Evolutionary conservation across 2,329 filamentous ascomycete genomes (phyloP).

Genomic region (Clonostachys sp.): DNA sequence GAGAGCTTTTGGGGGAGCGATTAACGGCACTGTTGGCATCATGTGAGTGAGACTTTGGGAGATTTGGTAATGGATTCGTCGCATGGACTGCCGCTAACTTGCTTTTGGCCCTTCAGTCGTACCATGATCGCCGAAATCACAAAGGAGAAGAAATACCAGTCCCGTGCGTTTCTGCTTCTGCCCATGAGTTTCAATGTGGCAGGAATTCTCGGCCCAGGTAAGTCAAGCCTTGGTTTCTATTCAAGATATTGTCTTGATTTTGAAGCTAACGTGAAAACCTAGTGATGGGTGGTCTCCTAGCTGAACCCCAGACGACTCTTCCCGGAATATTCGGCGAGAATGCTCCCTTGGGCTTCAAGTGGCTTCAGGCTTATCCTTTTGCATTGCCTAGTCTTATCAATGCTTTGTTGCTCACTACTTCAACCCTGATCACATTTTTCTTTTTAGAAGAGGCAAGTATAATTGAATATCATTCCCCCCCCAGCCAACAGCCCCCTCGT

Average conservation of each 20-base stretch:
- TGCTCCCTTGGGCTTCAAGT: conserved; percentile 54
- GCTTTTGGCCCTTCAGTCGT: conserved; percentile 17
- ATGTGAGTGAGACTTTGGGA: conserved; percentile 24
- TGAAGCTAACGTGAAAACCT: not conserved
- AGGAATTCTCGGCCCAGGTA: conserved; percentile 37
- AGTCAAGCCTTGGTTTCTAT: conserved; percentile 7
- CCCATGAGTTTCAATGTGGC: conserved; percentile 44
- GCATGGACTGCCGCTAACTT: not conserved
- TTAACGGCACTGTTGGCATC: conserved; percentile 45
- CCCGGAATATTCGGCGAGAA: conserved; percentile 58
- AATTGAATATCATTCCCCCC: not conserved
- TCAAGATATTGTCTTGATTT: not conserved
- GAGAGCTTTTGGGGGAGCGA: conserved; percentile 57
- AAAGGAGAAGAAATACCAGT: conserved; percentile 40
- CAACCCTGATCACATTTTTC: conserved; percentile 51
- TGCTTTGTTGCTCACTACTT: conserved; percentile 51
- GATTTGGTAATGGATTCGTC: no score
- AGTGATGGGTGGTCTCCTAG: conserved; percentile 62
- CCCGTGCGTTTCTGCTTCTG: conserved; percentile 39
- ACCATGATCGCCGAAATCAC: conserved; percentile 46
- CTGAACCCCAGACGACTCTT: conserved; percentile 59
- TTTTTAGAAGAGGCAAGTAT: conserved; percentile 58
- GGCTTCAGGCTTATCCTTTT: conserved; percentile 64
- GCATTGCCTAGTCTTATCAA: conserved; percentile 66
- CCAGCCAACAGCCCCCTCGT: not conserved